phyloP scores from a whole-genome alignment of 495 filamentous ascomycete genomes.

The Talaromyces wortmannii region DNA sequence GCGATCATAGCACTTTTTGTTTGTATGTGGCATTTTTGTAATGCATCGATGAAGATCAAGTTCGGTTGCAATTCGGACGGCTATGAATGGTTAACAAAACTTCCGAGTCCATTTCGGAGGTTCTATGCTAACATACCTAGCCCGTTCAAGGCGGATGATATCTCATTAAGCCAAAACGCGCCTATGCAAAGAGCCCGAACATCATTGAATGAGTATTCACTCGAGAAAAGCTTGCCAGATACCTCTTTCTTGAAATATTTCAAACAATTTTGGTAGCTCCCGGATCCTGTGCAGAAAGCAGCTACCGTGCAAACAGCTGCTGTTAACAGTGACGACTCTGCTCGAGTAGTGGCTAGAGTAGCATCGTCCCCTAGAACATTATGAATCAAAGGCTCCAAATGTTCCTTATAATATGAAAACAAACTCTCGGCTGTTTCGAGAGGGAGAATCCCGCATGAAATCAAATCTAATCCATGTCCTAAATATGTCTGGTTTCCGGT shows the following conservation, averaged over 20 bases:
- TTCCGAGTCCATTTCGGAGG: neutral
- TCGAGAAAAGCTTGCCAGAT: constrained; percentile 1
- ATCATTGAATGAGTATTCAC: constrained; percentile 4
- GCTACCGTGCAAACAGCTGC: constrained; percentile 5
- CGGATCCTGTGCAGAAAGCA: neutral
- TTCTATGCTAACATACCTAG: constrained; percentile 2
- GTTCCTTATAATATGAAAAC: neutral
- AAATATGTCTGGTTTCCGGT: too few species aligned
- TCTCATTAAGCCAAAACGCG: constrained; percentile 8
- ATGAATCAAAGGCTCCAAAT: neutral
- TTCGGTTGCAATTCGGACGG: constrained; percentile 10
- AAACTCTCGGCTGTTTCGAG: neutral
- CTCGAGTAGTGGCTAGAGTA: neutral
- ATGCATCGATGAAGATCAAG: constrained; percentile 10
- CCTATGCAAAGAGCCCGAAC: constrained; percentile 9
- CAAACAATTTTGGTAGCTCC: neutral
- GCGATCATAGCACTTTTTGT: constrained; percentile 4
- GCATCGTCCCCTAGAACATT: neutral
- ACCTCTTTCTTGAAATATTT: constrained; percentile 1
- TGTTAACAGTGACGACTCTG: constrained; percentile 1
- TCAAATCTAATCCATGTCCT: neutral
- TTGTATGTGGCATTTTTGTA: constrained; percentile 7
- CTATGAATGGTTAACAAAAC: neutral
- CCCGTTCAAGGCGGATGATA: constrained; percentile 4
- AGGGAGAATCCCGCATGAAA: neutral